Evolutionary conservation across 768 basidiomycete genomes (phyloP), one percentile per base, ranked within the genome.

Genomic region (Gloeopeniophorella convolvens): DNA sequence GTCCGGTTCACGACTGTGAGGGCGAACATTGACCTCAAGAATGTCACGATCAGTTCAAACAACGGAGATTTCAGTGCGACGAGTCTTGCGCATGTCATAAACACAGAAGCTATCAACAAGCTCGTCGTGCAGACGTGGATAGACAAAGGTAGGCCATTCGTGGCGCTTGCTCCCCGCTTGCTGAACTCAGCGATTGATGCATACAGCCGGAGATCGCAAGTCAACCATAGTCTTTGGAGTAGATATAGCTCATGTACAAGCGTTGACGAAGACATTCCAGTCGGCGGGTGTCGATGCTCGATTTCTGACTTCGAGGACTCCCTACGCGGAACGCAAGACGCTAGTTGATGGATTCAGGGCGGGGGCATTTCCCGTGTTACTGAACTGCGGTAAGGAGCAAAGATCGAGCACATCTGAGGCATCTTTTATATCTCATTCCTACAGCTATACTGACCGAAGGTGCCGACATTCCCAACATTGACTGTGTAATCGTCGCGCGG

Each of bases 171-270:
- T 48, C 30, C 16, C 12, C 23, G 15, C 34, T 28, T n/a, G 28
- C 20, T 48, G 15, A 21, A 3, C 41, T 59, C 35, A 57, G 15
- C 27, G 41, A 40, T 21, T 15, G 44, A 20, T 30, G 13, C 20
- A 18, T 56, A 83, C 15, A 54, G 42, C 42, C 9, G 77, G 70
- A 5, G 70, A 72, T 10, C 79, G 94, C 40, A 84, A 82, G 66
- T 94, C 94, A 2, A 96, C 92, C 0, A 71, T 98, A 3, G 78
- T 95, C n/a, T 97, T 98, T 63, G 92, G 89, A 54, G 85, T 93
- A 48, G 84, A 89, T 57, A 64, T 95, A 1, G 74, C 79, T 0
- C 95, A 98, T 64, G 87, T 95, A 30, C 69, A 74, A 35, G 76
- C 76, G 5, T 69, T 98, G 35, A 89, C 92, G 0, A 72, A 75